Conservation (phyloP, 441 rosid species). For the Croton laevigatus region DNA sequence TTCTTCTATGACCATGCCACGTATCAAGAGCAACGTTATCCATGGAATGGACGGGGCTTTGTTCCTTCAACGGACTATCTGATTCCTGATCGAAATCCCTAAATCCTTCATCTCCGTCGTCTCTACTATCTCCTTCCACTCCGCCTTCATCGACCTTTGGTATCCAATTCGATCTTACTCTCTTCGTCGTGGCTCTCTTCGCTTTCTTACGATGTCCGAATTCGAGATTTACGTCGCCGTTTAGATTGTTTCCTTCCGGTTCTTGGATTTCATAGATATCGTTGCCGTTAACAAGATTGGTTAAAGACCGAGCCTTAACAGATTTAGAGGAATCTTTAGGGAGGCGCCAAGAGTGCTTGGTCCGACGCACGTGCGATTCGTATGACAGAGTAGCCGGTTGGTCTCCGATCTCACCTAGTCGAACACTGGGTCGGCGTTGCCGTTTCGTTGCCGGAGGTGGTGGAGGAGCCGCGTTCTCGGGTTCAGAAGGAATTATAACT, state of each 20-base stretch:
- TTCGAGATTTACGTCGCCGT: slow-evolving; percentile 37
- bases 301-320: slow-evolving; percentile 55
- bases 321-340: slow-evolving; percentile 47
- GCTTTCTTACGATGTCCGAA: slow-evolving; percentile 42
- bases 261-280: slow-evolving; percentile 31
- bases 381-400: slow-evolving; percentile 33
- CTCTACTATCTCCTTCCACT: slow-evolving; percentile 34
- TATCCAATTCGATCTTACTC: slow-evolving; percentile 52
- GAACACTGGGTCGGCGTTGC: slow-evolving; percentile 71
- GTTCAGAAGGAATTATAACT: slow-evolving; percentile 16
- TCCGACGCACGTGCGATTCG: slow-evolving; percentile 45
- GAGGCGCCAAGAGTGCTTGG: slow-evolving; percentile 41
- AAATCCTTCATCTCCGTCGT: slow-evolving; percentile 40
- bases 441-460: slow-evolving; percentile 41
- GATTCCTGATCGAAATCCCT: slow-evolving; percentile 48
- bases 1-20: slow-evolving; percentile 43
- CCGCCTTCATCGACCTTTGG: slow-evolving; percentile 37
- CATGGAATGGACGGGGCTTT: slow-evolving; percentile 45
- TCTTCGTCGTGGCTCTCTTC: slow-evolving; percentile 36
- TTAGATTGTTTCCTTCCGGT: slow-evolving; percentile 21
- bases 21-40: slow-evolving; percentile 35
- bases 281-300: slow-evolving; percentile 58
- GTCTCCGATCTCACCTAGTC: slow-evolving; percentile 73
- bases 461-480: slow-evolving; percentile 32
- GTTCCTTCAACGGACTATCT: slow-evolving; percentile 38